phyloP scores from a whole-genome alignment of 2,329 filamentous ascomycete genomes.

The Diplodia mutila region DNA sequence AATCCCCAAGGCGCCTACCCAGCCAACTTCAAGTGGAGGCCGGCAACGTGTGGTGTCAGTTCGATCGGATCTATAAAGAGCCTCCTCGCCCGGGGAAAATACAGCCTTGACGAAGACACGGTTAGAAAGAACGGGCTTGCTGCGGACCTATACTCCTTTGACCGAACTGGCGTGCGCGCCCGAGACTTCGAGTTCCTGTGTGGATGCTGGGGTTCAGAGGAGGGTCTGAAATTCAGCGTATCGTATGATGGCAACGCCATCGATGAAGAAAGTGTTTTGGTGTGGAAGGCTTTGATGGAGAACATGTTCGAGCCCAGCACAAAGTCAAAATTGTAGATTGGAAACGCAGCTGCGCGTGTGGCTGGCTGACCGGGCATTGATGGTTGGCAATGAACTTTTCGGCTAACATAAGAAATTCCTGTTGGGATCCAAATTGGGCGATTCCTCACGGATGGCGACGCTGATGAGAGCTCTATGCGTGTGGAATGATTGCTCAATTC shows the following conservation, averaged over 20 bases:
- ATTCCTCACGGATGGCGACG: neutral
- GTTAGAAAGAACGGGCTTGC: conserved; percentile 44
- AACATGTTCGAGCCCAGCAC: conserved; percentile 35
- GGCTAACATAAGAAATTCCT: neutral
- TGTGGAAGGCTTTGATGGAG: conserved; percentile 40
- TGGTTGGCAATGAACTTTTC: neutral
- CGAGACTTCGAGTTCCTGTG: conserved; percentile 53
- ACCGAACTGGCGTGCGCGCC: conserved; percentile 44
- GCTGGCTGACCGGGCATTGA: too few relatives aligned
- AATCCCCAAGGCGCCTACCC: conserved; percentile 42
- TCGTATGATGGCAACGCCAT: conserved; percentile 48
- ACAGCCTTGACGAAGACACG: conserved; percentile 34
- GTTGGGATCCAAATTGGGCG: neutral
- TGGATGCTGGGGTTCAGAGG: conserved; percentile 44
- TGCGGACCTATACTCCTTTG: conserved; percentile 38
- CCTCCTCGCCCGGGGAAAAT: conserved; percentile 8
- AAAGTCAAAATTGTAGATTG: neutral
- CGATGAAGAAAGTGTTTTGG: conserved; percentile 35
- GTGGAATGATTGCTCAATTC: neutral
- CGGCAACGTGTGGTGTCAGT: conserved; percentile 52
- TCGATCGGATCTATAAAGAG: conserved; percentile 40
- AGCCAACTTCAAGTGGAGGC: conserved; percentile 34
- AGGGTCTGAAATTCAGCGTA: conserved; percentile 45
- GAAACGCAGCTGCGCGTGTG: conserved; percentile 23
- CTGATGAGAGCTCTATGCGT: neutral